A percentile compares a stretch with the other conserved stretches of the same genome.
These are phyloP conservation scores for Euphorbia celastroides DNA, from an alignment of 441 rosid species.

Conservation along the genomic window DNA sequence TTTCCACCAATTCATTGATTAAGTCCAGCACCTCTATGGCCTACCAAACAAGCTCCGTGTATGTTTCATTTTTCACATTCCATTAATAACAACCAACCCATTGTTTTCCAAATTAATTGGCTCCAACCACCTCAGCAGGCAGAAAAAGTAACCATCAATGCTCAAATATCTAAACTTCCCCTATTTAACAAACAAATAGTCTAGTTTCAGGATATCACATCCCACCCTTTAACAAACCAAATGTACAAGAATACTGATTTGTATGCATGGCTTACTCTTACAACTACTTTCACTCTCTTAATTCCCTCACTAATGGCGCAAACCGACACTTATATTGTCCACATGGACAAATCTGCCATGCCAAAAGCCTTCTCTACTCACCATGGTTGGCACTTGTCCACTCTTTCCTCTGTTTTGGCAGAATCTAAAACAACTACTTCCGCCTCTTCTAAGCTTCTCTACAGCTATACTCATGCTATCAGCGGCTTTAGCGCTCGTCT, in stretches of 20 bases:
- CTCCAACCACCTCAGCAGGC: too few species aligned
- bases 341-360: slow-evolving; percentile 18
- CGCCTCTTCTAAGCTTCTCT: slow-evolving; percentile 1
- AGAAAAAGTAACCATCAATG: too few species aligned
- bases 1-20: too few species aligned
- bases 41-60: too few species aligned
- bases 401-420: slow-evolving; percentile 12
- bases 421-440: not conserved
- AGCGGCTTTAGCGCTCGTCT: slow-evolving; percentile 15
- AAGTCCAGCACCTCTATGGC: too few species aligned
- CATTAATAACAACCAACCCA: too few species aligned
- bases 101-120: too few species aligned
- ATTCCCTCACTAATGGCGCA: slow-evolving; percentile 1
- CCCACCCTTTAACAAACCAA: too few species aligned
- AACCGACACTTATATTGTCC: slow-evolving; percentile 15
- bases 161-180: too few species aligned
- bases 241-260: not conserved
- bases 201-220: too few species aligned
- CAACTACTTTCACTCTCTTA: not conserved
- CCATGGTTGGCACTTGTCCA: slow-evolving; percentile 16
- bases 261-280: not conserved
- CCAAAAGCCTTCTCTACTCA: slow-evolving; percentile 17
- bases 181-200: too few species aligned
- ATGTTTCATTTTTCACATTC: too few species aligned
- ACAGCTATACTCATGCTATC: slow-evolving; percentile 3